Base-by-base conservation (phyloP, 2,329 filamentous ascomycete genomes). In the Monilinia polystroma region DNA sequence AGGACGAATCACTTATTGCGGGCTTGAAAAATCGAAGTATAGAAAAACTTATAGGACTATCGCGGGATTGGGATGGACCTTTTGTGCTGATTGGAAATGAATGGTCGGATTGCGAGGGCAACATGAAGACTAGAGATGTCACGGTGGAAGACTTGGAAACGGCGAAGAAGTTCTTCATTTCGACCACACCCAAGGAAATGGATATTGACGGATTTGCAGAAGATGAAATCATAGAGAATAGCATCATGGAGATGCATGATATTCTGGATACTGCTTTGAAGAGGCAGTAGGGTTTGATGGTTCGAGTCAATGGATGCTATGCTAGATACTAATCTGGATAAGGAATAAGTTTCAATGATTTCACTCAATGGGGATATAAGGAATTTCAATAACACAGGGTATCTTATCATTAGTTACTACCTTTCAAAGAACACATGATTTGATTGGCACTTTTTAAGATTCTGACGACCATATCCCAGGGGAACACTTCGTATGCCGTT, bases 101-200 rank as follows among this genome's bases (percentile, higher is more conserved):
- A 32, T 26, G 45, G 29, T 16, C 29, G 0, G 45, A 60, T 41
- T 60, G 58, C 2, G 29, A 60, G 14, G 58, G 45, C 7, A 60
- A 51, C 2, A 4, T 7, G 3, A 26, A 11, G 32, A 26, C 4
- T 60, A 51, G 58, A 16, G 58, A 60, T 12, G 3, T 60, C n/a
- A 60, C 47, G 8, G 12, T 12, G 58, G 32, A 38, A n/a, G 58
- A 60, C 45, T 49, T 60, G 43, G 20, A 60, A 18, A 60, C 43
- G 12, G 57, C 43, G 12, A 38, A 11, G 45, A 49, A 60, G 18
- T 49, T 60, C 3, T 60, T 60, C 8, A 4, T 23, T 2, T 18
- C 12, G 29, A 60, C 26, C 1, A 38, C 57, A 10, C 29, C 29
- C 4, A 20, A 6, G 11, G 45, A 60, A 2, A 12, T 51, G 26